Base-by-base conservation (phyloP, 1,284 basidiomycete genomes). In the Sanghuangporus baumii region DNA sequence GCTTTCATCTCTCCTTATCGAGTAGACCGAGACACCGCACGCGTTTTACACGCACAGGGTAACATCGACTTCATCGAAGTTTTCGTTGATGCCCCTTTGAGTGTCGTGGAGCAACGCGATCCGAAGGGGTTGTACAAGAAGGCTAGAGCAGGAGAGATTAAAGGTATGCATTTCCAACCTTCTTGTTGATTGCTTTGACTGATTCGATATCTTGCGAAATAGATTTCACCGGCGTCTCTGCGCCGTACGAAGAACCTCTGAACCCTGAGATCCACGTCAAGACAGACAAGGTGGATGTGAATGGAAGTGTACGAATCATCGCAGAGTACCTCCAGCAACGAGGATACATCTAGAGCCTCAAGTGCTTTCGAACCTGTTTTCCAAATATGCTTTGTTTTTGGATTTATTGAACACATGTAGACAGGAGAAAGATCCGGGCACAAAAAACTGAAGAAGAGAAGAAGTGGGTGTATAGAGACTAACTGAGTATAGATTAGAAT, bases 1-100 rank as follows among this genome's bases (percentile, higher is more conserved):
- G 96, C 96, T 34, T 99, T 99, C 79, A 99, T 99, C 76, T 98
- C 96, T 6, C 97, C 97, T n/a, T 98, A 95, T 75, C 84, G 86
- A 55, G 85, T 87, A 3, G 97, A 99, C 79, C 88, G 96, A 55
- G 82, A 87, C 18, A 75, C 91, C 64, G 97, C 93, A 31, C 87
- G 97, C 59, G 79, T 88, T 67, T 81, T 99, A 47, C 96, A 99
- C 76, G 79, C 84, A 55, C 80, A 85, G 65, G 79, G 85, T 26
- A 77, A 82, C 63, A 73, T 98, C 51, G 86, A 88, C 43, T 99
- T 99, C 75, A 75, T 99, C 68, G 96, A 98, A 75, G 95, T 99
- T 34, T 99, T 89, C 72, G 82, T 98, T 59, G 96, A 99, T 74
- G 96, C 95, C 0, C 94, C 95, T 11, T 82, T 99, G 47, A 75